These are phyloP conservation scores for Colletotrichum tanaceti DNA, from an alignment of 2,329 filamentous ascomycete genomes.

Conservation along the genomic window DNA sequence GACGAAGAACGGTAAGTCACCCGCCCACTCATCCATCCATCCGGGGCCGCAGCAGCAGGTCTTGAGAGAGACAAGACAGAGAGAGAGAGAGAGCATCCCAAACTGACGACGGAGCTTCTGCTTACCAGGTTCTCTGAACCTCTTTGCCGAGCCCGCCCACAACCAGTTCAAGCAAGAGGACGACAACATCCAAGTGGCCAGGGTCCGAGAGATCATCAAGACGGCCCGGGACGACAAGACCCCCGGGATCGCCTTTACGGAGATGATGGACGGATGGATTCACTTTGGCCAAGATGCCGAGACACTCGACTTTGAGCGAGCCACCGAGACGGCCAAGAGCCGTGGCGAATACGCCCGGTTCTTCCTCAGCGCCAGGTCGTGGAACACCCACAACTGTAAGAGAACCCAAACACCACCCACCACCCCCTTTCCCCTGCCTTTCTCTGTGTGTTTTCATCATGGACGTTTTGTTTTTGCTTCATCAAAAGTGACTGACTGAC, in stretches of 20 bases:
- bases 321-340: constrained; percentile 62
- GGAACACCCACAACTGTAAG: constrained; percentile 56
- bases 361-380: constrained; percentile 68
- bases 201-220: constrained; percentile 53
- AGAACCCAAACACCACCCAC: too few species aligned
- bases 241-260: constrained; percentile 69
- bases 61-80: too few species aligned
- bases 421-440: too few species aligned
- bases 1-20: constrained; percentile 50
- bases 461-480: too few species aligned
- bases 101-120: too few species aligned
- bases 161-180: constrained; percentile 45
- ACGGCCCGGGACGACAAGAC: constrained; percentile 57
- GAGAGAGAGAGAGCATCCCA: too few species aligned
- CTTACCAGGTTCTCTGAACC: constrained; percentile 58
- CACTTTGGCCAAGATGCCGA: constrained; percentile 59
- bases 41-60: too few species aligned
- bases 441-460: too few species aligned
- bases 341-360: constrained; percentile 67
- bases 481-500: too few species aligned
- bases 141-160: constrained; percentile 63
- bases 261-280: constrained; percentile 73
- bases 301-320: constrained; percentile 63
- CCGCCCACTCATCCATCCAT: too few species aligned
- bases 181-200: constrained; percentile 52